Percentiles rank a stretch among this genome's conserved stretches.
These are phyloP conservation scores for Radiomyces spectabilis DNA, from an alignment of 192 early-diverging fungal genomes.

Conservation along the genomic window DNA sequence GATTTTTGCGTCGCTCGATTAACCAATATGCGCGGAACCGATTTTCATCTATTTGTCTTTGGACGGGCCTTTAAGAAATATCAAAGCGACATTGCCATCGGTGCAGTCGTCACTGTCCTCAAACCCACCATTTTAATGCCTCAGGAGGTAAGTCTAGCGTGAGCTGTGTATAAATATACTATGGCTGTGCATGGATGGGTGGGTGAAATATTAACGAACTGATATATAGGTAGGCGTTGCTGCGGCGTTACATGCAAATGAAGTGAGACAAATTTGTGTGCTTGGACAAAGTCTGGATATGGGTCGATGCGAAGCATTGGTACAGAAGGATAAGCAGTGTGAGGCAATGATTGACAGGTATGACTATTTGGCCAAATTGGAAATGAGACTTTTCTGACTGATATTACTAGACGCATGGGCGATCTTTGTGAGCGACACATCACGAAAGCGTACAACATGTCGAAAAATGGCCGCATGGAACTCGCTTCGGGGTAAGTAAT, in stretches of 20 bases:
- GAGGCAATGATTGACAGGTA: slow-evolving; percentile 10
- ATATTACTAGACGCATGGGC: slow-evolving; percentile 10
- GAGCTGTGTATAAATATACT: background rate
- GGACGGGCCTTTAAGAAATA: slow-evolving; percentile 4
- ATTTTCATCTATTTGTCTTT: slow-evolving; percentile 6
- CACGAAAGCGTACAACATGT: background rate
- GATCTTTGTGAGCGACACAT: slow-evolving; percentile 12
- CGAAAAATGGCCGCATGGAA: slow-evolving; percentile 19
- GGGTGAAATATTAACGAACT: background rate
- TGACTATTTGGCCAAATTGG: background rate
- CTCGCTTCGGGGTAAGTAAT: slow-evolving; percentile 14
- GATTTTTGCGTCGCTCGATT: slow-evolving; percentile 2
- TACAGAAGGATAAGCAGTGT: background rate
- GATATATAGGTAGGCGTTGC: background rate
- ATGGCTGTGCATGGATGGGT: background rate
- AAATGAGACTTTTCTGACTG: background rate
- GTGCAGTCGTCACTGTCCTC: background rate
- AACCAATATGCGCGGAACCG: slow-evolving; percentile 2
- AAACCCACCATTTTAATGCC: slow-evolving; percentile 6
- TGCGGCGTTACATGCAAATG: slow-evolving; percentile 4
- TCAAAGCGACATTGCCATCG: background rate
- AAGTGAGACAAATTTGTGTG: slow-evolving; percentile 7
- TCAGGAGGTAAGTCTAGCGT: slow-evolving; percentile 4
- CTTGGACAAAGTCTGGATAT: slow-evolving; percentile 15
- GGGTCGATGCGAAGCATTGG: slow-evolving; percentile 1